Conservation (phyloP, 169 alveolate species). For the Amoebophrya sp. region DNA sequence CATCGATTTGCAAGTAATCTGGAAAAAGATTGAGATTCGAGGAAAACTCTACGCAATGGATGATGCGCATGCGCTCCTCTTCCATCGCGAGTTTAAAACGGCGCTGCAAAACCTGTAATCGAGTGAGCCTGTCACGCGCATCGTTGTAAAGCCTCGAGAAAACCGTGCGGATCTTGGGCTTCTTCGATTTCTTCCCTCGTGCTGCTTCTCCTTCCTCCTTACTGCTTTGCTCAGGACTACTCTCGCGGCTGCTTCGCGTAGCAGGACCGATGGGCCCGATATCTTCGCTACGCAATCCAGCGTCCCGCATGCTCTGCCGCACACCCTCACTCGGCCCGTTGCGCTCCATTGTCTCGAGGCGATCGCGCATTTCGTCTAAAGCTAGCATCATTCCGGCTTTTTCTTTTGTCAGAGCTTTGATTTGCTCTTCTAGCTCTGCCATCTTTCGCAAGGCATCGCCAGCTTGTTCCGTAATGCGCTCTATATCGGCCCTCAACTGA, state of each 20-base stretch:
- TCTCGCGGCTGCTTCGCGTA: too few relatives aligned
- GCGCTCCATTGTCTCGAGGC: not conserved
- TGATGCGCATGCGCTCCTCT: not conserved
- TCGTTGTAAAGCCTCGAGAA: not conserved
- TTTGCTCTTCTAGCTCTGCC: not conserved
- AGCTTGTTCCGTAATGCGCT: not conserved
- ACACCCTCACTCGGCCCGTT: not conserved
- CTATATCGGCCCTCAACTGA: not conserved
- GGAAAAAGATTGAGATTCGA: not conserved
- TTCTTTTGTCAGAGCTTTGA: not conserved
- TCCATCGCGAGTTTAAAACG: not conserved
- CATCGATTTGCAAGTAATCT: not conserved
- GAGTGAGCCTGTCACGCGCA: not conserved
- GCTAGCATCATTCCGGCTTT: not conserved
- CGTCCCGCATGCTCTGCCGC: not conserved
- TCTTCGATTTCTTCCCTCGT: not conserved
- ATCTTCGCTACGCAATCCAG: not conserved
- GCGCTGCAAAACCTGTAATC: not conserved
- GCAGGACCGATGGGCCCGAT: not conserved
- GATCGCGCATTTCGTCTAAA: not conserved
- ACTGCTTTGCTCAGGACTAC: too few relatives aligned
- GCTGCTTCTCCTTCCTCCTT: not conserved
- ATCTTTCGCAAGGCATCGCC: not conserved
- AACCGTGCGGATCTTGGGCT: not conserved
- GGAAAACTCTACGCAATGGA: not conserved